These are phyloP conservation scores for Hericium rajendrae DNA, from an alignment of 768 basidiomycete genomes.

Conservation along the genomic window DNA sequence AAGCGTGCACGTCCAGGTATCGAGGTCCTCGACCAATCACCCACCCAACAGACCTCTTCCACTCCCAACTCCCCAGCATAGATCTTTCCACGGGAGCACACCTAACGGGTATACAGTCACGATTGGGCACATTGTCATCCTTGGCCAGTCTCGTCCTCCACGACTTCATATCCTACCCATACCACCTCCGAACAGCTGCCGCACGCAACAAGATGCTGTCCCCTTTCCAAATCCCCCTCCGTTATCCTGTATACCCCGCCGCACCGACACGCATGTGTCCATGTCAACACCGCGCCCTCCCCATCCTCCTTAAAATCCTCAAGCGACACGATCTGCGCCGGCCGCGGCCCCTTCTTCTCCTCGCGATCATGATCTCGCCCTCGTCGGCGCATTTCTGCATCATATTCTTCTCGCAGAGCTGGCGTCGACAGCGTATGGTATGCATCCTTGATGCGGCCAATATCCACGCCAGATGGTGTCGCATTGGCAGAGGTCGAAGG, in stretches of 20 bases:
- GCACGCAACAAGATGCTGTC: conserved; percentile 65
- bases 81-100: not conserved
- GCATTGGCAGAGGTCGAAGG: not conserved
- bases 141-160: conserved; percentile 16
- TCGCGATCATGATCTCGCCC: not conserved
- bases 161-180: conserved; percentile 76
- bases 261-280: conserved; percentile 64
- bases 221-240: conserved; percentile 52
- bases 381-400: conserved; percentile 20
- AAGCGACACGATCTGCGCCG: conserved; percentile 70
- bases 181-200: conserved; percentile 71
- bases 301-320: conserved; percentile 51
- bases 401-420: conserved; percentile 40
- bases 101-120: too few relatives aligned
- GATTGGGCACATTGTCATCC: too few relatives aligned
- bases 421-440: conserved; percentile 50
- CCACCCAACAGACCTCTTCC: not conserved
- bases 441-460: conserved; percentile 58
- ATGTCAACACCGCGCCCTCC: conserved; percentile 40
- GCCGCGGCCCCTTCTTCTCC: conserved; percentile 37
- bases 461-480: conserved; percentile 15
- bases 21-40: not conserved
- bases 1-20: conserved; percentile 1
- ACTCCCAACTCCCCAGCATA: not conserved
- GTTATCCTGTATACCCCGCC: conserved; percentile 56